A percentile compares a stretch with the other conserved stretches of the same genome.
Evolutionary conservation across 2,329 filamentous ascomycete genomes (phyloP).

Genomic region (Penicillium sp.): DNA sequence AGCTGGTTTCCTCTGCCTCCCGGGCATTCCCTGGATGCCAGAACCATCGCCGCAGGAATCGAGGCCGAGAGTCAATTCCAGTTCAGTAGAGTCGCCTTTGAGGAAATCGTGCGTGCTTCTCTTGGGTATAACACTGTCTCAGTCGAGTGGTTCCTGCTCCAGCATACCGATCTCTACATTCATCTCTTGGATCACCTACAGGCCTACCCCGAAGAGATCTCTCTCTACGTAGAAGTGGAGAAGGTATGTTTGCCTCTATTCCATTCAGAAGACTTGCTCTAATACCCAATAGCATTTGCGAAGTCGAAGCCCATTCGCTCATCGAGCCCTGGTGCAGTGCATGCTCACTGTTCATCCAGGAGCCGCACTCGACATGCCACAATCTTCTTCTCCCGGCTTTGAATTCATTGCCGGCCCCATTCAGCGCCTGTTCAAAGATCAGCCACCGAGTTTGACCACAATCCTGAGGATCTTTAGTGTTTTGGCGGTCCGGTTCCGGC

Average conservation of each 20-base stretch:
- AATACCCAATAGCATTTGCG: conserved; percentile 32
- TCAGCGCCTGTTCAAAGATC: conserved; percentile 34
- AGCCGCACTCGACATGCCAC: conserved; percentile 11
- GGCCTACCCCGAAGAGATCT: conserved; percentile 30
- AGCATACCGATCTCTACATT: conserved; percentile 36
- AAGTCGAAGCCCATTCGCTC: conserved; percentile 36
- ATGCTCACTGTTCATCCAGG: conserved; percentile 24
- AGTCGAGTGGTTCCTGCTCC: conserved; percentile 39
- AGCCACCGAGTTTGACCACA: conserved; percentile 27
- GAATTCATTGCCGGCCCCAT: conserved; percentile 39
- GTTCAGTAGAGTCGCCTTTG: conserved; percentile 37
- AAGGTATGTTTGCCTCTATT: conserved; percentile 24
- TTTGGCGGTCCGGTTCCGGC: conserved; percentile 33
- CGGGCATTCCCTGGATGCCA: conserved; percentile 19
- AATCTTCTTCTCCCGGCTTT: conserved; percentile 21
- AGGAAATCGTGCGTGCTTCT: conserved; percentile 39
- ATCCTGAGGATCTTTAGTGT: conserved; percentile 38
- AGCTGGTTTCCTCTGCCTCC: conserved; percentile 34
- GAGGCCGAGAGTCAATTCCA: conserved; percentile 40
- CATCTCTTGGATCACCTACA: conserved; percentile 32
- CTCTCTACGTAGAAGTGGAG: conserved; percentile 35
- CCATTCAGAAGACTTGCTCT: background rate
- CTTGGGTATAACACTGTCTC: conserved; percentile 33
- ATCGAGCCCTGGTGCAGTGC: conserved; percentile 32
- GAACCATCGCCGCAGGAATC: conserved; percentile 32